Evolutionary conservation across 805 yeast genomes (phyloP).

Genomic region (Yamadazyma kitorensis): DNA sequence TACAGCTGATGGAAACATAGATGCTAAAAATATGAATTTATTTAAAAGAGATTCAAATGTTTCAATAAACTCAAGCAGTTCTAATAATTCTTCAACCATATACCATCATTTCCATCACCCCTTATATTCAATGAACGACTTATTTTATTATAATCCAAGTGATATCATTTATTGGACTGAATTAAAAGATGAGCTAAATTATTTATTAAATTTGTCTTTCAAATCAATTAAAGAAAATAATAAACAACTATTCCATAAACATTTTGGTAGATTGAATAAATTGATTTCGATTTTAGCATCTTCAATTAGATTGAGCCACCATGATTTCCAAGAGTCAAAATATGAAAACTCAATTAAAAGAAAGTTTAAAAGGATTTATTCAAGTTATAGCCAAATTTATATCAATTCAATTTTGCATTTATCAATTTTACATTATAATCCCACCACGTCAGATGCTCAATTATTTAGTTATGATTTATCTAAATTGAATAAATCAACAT

Average conservation of each 20-base stretch:
- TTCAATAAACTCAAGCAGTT: conserved; percentile 18
- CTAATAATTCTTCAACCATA: conserved; percentile 18
- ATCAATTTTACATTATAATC: conserved; percentile 34
- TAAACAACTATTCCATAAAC: conserved; percentile 50
- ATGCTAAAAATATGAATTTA: conserved; percentile 6
- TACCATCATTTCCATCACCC: conserved; percentile 44
- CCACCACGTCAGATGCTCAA: conserved; percentile 20
- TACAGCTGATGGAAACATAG: background rate
- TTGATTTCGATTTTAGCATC: conserved; percentile 52
- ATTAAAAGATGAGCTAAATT: conserved; percentile 45
- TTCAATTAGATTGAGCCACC: conserved; percentile 52
- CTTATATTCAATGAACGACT: conserved; percentile 34
- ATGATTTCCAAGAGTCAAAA: conserved; percentile 47
- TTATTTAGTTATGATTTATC: conserved; percentile 30
- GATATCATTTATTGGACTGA: conserved; percentile 64
- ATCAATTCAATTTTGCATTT: conserved; percentile 65
- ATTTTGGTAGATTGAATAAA: conserved; percentile 52
- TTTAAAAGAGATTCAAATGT: conserved; percentile 39
- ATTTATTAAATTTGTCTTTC: conserved; percentile 45
- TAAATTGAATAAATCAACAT: conserved; percentile 21
- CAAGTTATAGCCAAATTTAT: conserved; percentile 59
- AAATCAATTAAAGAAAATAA: conserved; percentile 52
- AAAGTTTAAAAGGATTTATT: conserved; percentile 50
- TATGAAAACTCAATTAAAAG: conserved; percentile 46
- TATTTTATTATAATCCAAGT: conserved; percentile 57